Conservation (phyloP, 2,329 filamentous ascomycete genomes). For the Xylariaceae sp. region DNA sequence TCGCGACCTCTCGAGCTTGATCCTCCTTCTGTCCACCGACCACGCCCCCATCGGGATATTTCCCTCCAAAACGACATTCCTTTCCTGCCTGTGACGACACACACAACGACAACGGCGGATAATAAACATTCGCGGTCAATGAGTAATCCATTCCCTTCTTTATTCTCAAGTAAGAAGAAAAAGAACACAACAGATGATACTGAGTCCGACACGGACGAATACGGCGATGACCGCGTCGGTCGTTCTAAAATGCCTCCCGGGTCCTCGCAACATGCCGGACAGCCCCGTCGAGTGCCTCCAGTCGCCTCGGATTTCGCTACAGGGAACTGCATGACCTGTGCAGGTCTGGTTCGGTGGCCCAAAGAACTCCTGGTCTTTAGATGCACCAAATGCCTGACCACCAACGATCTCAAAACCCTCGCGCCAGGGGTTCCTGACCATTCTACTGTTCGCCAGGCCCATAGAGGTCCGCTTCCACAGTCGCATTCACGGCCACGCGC, state of each 20-base stretch:
- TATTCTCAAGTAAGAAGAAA: constrained; percentile 62
- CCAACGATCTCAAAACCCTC: constrained; percentile 68
- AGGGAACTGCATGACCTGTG: constrained; percentile 82
- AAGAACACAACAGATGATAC: constrained; percentile 39
- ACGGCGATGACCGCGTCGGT: constrained; percentile 43
- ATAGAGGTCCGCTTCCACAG: constrained; percentile 14
- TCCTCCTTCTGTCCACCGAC: too few relatives aligned
- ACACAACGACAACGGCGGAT: constrained; percentile 24
- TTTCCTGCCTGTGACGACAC: too few relatives aligned
- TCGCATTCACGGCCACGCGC: constrained; percentile 19
- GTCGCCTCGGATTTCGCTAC: constrained; percentile 52
- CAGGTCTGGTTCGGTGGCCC: constrained; percentile 75
- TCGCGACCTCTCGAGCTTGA: constrained; percentile 25
- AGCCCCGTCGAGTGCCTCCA: constrained; percentile 26
- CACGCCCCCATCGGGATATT: constrained; percentile 34
- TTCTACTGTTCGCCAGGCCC: constrained; percentile 19
- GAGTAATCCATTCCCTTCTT: constrained; percentile 74
- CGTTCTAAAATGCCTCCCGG: constrained; percentile 24
- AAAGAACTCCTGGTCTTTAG: constrained; percentile 68
- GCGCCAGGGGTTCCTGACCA: constrained; percentile 22
- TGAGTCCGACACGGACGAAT: constrained; percentile 35
- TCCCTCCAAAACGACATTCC: constrained; percentile 37
- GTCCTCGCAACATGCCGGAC: constrained; percentile 29
- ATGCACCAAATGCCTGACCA: constrained; percentile 77
- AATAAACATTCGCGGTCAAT: constrained; percentile 59